phyloP scores from a whole-genome alignment of 2,329 filamentous ascomycete genomes.

The Zopfia rhizophila region DNA sequence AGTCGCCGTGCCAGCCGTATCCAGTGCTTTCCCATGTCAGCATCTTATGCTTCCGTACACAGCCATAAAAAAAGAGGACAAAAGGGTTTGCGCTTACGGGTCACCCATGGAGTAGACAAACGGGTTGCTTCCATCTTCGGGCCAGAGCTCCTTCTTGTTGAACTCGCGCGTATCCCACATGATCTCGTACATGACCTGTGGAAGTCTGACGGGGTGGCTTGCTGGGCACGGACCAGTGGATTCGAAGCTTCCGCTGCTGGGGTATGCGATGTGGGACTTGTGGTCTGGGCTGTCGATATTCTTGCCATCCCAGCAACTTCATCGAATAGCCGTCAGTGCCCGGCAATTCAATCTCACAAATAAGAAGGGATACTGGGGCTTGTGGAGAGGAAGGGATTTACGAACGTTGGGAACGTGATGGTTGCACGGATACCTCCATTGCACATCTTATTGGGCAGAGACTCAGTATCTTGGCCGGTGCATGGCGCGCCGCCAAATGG shows the following conservation, averaged over 20 bases:
- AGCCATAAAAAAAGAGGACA: neutral
- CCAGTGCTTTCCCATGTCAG: slow-evolving; percentile 45
- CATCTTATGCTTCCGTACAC: neutral
- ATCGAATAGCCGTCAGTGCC: neutral
- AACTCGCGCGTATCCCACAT: slow-evolving; percentile 5
- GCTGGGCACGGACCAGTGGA: slow-evolving; percentile 1
- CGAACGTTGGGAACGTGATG: slow-evolving; percentile 71
- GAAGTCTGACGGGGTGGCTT: neutral
- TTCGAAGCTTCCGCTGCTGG: neutral
- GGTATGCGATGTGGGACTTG: slow-evolving; percentile 69
- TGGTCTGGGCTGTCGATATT: slow-evolving; percentile 66
- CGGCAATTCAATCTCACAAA: too few species aligned
- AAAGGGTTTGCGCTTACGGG: slow-evolving; percentile 1
- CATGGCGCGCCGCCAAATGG: neutral
- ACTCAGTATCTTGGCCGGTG: neutral
- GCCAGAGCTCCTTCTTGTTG: slow-evolving; percentile 5
- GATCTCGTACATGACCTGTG: slow-evolving; percentile 5
- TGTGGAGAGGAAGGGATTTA: neutral
- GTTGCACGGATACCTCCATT: slow-evolving; percentile 69
- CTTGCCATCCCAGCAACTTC: slow-evolving; percentile 70
- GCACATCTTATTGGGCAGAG: slow-evolving; percentile 53
- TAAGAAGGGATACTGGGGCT: neutral
- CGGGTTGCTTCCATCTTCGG: slow-evolving; percentile 3
- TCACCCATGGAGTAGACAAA: slow-evolving; percentile 7
- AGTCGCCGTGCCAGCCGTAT: slow-evolving; percentile 63